Evolutionary conservation across 1,139 yeast genomes (phyloP), one percentile per base, ranked within the genome.

Genomic region (Candida gigantensis): DNA sequence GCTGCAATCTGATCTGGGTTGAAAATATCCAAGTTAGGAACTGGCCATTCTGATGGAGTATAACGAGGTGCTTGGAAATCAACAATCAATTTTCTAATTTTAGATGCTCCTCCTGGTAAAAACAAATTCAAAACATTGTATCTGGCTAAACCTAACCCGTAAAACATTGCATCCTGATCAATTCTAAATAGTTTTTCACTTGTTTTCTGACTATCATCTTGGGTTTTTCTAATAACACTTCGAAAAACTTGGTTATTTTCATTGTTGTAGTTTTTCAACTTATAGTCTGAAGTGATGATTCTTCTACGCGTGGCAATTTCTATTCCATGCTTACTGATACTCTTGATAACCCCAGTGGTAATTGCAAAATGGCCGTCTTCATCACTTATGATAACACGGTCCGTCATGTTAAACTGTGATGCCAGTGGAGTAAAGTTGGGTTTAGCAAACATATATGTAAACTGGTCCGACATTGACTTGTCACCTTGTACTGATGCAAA

Each of bases 91-190:
- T 64, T 58, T 25, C 95, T 62, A 34, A 82, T 67, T 28, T 58
- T 63, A 4, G 49, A 52, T 50, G 79, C 86, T 3, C 86, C 84
- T 10, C 65, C 68, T 2, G 68, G 68, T 35, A 74, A 49, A 45
- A 90, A 80, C 32, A 90, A 57, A 44, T 84, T 81, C 44, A 89
- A 60, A 9, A 92, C 50, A 50, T 90, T 92, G 57, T 66, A 86
- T 31, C 96, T 65, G 0, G 96, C 92, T 35, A 82, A 54, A 1
- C 86, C 77, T 73, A 89, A 72, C 0, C 94, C 90, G 50, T 78
- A 80, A 41, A 76, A 80, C 67, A 82, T 75, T 36, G 83, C 89
- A 57, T 90, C 95, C 50, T 78, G 81, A 55, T 92, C 97, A 24
- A 92, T 68, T 40, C 97, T 68, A 51, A 75, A 87, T 2, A 67